phyloP scores from a whole-genome alignment of 495 filamentous ascomycete genomes.

The Xylaria cubensis region DNA sequence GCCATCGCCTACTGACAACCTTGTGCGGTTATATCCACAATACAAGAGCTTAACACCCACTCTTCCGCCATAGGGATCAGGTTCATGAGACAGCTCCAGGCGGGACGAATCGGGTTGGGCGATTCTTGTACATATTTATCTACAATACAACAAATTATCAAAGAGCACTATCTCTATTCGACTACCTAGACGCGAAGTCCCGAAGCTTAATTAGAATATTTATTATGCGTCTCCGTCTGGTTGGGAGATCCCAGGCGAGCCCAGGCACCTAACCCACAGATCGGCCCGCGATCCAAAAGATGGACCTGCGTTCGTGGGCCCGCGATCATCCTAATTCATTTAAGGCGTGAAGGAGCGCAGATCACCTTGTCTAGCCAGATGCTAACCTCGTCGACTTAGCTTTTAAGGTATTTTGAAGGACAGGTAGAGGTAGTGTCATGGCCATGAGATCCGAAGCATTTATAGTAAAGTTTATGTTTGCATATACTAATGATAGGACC shows the following conservation, averaged over 20 bases:
- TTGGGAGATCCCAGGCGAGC: background rate
- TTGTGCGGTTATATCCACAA: background rate
- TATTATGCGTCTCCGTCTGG: background rate
- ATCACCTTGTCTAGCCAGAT: background rate
- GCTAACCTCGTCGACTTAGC: background rate
- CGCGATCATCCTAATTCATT: background rate
- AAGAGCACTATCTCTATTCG: background rate
- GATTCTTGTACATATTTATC: constrained; percentile 20
- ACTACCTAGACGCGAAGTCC: background rate
- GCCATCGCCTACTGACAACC: background rate
- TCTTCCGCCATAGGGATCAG: background rate
- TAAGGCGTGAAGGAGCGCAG: background rate
- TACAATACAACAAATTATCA: constrained; percentile 2
- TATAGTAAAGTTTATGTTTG: background rate
- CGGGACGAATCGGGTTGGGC: background rate
- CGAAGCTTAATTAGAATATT: background rate
- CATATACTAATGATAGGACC: background rate
- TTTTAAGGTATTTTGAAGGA: background rate
- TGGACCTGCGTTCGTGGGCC: background rate
- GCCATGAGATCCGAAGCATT: background rate
- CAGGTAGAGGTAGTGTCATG: background rate
- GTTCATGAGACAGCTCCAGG: background rate
- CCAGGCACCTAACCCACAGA: background rate
- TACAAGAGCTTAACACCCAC: background rate
- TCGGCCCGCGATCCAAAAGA: background rate